Conservation (phyloP, 768 basidiomycete genomes). For the Daedaleopsis sinensis region DNA sequence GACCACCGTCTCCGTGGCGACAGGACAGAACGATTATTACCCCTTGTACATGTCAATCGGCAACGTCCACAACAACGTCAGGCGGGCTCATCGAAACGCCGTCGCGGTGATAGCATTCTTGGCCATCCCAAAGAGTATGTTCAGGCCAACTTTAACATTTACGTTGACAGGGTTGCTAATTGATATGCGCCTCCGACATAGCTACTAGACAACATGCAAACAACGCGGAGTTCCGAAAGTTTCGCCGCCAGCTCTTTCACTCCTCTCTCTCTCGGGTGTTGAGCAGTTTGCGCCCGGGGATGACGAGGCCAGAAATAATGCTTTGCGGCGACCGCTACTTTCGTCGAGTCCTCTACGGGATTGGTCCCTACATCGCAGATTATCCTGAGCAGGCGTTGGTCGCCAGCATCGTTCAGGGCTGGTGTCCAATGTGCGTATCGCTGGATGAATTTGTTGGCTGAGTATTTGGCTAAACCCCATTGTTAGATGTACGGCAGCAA, state of each 20-base stretch:
- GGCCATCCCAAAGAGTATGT: conserved; percentile 35
- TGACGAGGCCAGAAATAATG: conserved; percentile 19
- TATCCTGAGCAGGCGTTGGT: conserved; percentile 35
- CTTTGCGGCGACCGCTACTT: conserved; percentile 30
- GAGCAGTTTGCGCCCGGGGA: conserved; percentile 5
- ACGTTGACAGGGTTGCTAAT: too few species aligned
- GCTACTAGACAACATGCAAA: background rate
- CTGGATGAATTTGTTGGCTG: too few species aligned
- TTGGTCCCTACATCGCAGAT: conserved; percentile 35
- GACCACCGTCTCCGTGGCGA: conserved; percentile 25
- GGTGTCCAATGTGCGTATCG: conserved; percentile 23
- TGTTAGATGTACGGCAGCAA: too few species aligned
- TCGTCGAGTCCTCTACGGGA: conserved; percentile 27
- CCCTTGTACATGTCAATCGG: conserved; percentile 31
- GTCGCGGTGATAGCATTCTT: conserved; percentile 25
- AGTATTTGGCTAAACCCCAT: background rate
- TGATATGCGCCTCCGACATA: too few species aligned
- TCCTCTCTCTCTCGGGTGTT: conserved; percentile 9
- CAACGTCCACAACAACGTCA: conserved; percentile 22
- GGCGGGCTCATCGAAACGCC: conserved; percentile 23
- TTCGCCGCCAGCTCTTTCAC: conserved; percentile 20
- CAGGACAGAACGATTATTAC: conserved; percentile 29
- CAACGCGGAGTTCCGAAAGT: conserved; percentile 8
- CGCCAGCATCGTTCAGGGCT: conserved; percentile 22
- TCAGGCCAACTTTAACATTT: background rate